A percentile compares a stretch with the other conserved stretches of the same genome.
Conservation (phyloP, 352 stramenopile species). For the Globisporangium heterothallicum region DNA sequence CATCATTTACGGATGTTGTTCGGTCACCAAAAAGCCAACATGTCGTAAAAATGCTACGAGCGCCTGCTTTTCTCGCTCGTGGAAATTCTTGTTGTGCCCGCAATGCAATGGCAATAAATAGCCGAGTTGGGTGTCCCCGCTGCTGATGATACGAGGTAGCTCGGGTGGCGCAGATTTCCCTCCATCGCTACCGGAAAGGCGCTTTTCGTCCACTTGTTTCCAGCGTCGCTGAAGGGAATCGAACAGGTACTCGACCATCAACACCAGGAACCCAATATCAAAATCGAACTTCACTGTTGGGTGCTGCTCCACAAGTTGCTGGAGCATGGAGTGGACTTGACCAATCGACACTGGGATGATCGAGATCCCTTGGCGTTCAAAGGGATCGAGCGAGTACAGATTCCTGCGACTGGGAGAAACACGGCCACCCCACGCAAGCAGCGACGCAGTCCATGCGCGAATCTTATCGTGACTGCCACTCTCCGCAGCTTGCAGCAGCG, state of each 20-base stretch:
- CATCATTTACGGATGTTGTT: background rate
- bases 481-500: constrained; percentile 71
- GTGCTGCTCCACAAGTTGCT: constrained; percentile 51
- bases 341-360: constrained; percentile 59
- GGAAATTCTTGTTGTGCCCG: constrained; percentile 84
- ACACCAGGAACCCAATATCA: constrained; percentile 61
- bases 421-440: constrained; percentile 67
- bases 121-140: constrained; percentile 31
- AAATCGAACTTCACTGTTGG: constrained; percentile 64
- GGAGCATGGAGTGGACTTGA: constrained; percentile 47
- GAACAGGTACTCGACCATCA: constrained; percentile 78
- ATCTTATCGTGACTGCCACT: constrained; percentile 72
- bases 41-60: constrained; percentile 54
- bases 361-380: constrained; percentile 61
- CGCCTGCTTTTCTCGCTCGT: constrained; percentile 62
- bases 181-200: constrained; percentile 7
- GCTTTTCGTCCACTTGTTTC: constrained; percentile 34
- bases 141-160: constrained; percentile 28
- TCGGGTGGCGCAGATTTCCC: constrained; percentile 2
- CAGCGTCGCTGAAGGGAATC: constrained; percentile 57
- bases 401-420: constrained; percentile 28
- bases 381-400: constrained; percentile 41
- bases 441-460: constrained; percentile 70
- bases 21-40: constrained; percentile 25
- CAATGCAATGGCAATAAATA: constrained; percentile 70